Conservation (phyloP, 1,139 yeast genomes). For the Meyerozyma elateridarum region DNA sequence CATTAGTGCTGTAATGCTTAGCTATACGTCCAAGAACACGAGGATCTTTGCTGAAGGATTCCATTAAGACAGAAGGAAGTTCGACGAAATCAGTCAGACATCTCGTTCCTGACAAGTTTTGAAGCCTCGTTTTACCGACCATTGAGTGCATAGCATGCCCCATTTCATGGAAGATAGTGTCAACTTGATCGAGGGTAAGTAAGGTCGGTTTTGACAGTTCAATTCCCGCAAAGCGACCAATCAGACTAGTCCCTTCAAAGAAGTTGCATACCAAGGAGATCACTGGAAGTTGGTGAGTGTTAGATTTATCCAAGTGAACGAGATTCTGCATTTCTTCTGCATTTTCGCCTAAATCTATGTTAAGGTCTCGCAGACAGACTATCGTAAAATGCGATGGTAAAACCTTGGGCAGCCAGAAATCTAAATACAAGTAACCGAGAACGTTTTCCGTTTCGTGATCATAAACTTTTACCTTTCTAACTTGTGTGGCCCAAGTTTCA, state of each 20-base stretch:
- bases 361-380: slow-evolving; percentile 74
- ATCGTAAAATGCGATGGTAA: slow-evolving; percentile 93
- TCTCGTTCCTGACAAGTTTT: slow-evolving; percentile 91
- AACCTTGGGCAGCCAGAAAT: slow-evolving; percentile 45
- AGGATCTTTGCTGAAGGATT: slow-evolving; percentile 79
- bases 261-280: slow-evolving; percentile 88
- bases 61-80: slow-evolving; percentile 93
- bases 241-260: slow-evolving; percentile 19
- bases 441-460: slow-evolving; percentile 24
- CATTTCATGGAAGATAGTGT: slow-evolving; percentile 95
- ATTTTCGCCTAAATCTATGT: slow-evolving; percentile 26
- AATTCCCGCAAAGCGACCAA: slow-evolving; percentile 26
- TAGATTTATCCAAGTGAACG: slow-evolving; percentile 49
- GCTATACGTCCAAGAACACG: slow-evolving; percentile 73
- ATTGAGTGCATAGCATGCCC: slow-evolving; percentile 99
- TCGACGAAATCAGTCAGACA: slow-evolving; percentile 97
- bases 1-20: slow-evolving; percentile 65
- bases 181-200: slow-evolving; percentile 73
- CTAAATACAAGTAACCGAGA: slow-evolving; percentile 40
- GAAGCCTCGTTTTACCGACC: slow-evolving; percentile 86
- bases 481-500: slow-evolving; percentile 86
- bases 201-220: slow-evolving; percentile 34
- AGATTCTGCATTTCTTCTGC: slow-evolving; percentile 27
- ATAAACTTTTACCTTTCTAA: slow-evolving; percentile 69
- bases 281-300: slow-evolving; percentile 75